Evolutionary conservation across 2,329 filamentous ascomycete genomes (phyloP), one percentile per base, ranked within the genome.

Genomic region (Ophiostoma sp.): DNA sequence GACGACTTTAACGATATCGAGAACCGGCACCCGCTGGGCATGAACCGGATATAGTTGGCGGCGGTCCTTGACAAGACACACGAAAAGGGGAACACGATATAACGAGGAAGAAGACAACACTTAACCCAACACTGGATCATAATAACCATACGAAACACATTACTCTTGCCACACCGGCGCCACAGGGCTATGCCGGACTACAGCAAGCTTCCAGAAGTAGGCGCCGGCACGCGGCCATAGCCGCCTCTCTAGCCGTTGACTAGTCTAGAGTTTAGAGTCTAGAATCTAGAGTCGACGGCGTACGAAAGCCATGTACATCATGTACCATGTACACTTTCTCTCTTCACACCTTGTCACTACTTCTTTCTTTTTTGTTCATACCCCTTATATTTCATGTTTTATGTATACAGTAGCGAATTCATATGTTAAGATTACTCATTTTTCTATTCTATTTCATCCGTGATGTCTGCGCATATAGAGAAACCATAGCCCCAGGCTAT

Each of bases 11-110:
- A 68, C 71, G 64, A 72, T n/a, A 72, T 78, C 62, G 78, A 80
- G 64, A 77, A 79, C 67, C 81, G 84, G 75, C 84, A 86, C 73
- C 84, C 84, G 3, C 76, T 86, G 36, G 82, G 79, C 67, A 85
- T 86, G 83, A 85, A 87, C 75, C 79, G 80, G 73, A 81, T 85
- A 78, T 84, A 52, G 49, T 18, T 18, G 45, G 8, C 16, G 18
- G 47, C 16, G 16, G 47, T 49, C 14, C 18, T 4, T 16, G 7
- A 49, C 18, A 49, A n/a, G 45, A 18, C 9, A 52, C 5, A 65
- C 49, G 5, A 16, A 40, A 64, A 27, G 18, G 14, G 7, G 4
- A 64, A 47, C 11, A 45, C 12, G 36, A 5, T 4, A 27, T 5
- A 38, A 64, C 16, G n/a, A 27, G n/a, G 42, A 63, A 5, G 49